Percentiles rank a stretch among this genome's conserved stretches.
Conservation (phyloP, 1,284 basidiomycete species). For the Ganoderma sinense region DNA sequence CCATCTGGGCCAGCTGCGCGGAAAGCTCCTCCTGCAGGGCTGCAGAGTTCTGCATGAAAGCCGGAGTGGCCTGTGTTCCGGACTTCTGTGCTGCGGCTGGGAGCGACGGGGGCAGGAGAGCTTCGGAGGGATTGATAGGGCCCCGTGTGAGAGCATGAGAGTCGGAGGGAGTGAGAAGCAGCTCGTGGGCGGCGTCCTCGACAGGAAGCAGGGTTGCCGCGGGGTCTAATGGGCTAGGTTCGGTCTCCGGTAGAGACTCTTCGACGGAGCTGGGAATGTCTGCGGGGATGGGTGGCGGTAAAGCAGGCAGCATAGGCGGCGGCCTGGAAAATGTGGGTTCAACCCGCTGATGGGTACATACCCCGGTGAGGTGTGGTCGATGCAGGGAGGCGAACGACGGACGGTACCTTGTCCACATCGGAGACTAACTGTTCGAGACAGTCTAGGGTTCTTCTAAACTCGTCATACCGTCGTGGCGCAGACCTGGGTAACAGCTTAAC, state of each 20-base stretch:
- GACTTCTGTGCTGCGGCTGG: conserved; percentile 37
- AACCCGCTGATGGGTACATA: conserved; percentile 39
- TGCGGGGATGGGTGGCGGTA: conserved; percentile 34
- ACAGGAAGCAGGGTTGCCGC: conserved; percentile 27
- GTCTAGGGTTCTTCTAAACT: conserved; percentile 57
- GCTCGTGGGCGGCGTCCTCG: conserved; percentile 37
- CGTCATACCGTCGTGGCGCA: conserved; percentile 42
- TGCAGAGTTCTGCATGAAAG: conserved; percentile 62
- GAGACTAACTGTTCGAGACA: conserved; percentile 58
- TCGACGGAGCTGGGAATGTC: conserved; percentile 37
- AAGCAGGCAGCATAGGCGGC: conserved; percentile 42
- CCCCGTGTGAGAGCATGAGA: conserved; percentile 19
- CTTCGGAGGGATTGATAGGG: conserved; percentile 28
- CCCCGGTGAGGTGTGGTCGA: neutral
- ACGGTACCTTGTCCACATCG: conserved; percentile 56
- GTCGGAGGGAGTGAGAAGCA: conserved; percentile 44
- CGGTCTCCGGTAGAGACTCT: conserved; percentile 5
- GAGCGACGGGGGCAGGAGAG: conserved; percentile 37
- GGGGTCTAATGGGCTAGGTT: conserved; percentile 25
- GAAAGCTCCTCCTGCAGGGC: conserved; percentile 77
- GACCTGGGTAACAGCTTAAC: neutral
- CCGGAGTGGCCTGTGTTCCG: conserved; percentile 47
- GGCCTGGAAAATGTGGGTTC: conserved; percentile 48
- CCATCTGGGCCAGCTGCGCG: conserved; percentile 79
- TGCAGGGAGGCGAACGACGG: neutral